A percentile compares a stretch with the other conserved stretches of the same genome.
These are phyloP conservation scores for Rhizophora apiculata DNA, from an alignment of 345 rosid genomes.

Conservation along the genomic window DNA sequence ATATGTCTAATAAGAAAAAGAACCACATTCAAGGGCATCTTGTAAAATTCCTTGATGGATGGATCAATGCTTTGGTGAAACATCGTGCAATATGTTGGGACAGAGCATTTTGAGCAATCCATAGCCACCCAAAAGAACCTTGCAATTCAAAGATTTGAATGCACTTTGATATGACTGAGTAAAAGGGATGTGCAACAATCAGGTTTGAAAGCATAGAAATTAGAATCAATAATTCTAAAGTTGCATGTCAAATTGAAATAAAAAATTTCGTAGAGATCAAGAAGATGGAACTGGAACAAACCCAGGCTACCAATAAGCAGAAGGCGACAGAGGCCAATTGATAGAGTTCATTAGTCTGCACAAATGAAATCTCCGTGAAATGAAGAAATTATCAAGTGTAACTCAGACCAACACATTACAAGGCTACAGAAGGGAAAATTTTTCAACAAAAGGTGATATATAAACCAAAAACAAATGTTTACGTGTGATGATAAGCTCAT, in stretches of 20 bases:
- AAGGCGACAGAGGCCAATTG: slow-evolving; percentile 96
- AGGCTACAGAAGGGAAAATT: background rate
- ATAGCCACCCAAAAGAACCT: too few species aligned
- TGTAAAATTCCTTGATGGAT: too few species aligned
- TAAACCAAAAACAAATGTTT: slow-evolving; percentile 8
- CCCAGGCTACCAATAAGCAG: slow-evolving; percentile 99
- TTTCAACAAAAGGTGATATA: background rate
- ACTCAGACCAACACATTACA: background rate
- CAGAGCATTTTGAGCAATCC: background rate
- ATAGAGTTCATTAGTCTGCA: slow-evolving; percentile 96
- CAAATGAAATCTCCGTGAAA: slow-evolving; percentile 26
- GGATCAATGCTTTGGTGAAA: background rate
- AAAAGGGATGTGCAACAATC: background rate
- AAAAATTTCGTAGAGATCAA: slow-evolving; percentile 9
- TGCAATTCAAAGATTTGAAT: background rate
- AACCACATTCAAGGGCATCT: background rate
- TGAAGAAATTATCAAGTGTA: slow-evolving; percentile 4
- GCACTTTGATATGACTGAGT: background rate
- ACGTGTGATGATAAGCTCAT: slow-evolving; percentile 86
- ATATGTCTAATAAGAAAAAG: background rate
- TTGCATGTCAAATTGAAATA: background rate
- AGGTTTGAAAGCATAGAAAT: background rate
- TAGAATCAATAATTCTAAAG: background rate
- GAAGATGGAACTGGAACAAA: slow-evolving; percentile 40
- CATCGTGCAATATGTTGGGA: background rate